Evolutionary conservation across 345 rosid species (phyloP).

Genomic region (Lumnitzera racemosa): DNA sequence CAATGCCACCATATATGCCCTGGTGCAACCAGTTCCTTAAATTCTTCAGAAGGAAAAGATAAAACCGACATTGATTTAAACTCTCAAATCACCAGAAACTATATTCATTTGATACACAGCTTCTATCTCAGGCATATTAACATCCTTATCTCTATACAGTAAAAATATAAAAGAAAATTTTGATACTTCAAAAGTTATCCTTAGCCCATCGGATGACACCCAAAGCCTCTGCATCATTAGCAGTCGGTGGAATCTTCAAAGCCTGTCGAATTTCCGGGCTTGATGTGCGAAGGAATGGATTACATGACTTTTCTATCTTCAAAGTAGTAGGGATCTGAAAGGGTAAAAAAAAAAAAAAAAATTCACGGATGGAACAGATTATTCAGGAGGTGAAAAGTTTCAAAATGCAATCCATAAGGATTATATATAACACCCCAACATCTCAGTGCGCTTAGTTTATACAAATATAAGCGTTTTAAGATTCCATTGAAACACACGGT

Average conservation of each 20-base stretch:
- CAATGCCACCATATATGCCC: too few relatives aligned
- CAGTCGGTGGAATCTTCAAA: constrained; percentile 49
- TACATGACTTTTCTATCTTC: constrained; percentile 78
- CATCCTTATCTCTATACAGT: constrained; percentile 39
- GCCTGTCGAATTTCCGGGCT: constrained; percentile 59
- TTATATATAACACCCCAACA: too few relatives aligned
- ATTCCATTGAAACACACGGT: too few relatives aligned
- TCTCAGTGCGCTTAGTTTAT: too few relatives aligned
- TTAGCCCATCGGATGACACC: constrained; percentile 64
- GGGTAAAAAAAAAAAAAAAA: neutral
- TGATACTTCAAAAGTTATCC: constrained; percentile 47
- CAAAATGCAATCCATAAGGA: too few relatives aligned
- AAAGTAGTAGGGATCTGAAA: constrained; percentile 70
- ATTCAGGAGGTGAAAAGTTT: too few relatives aligned
- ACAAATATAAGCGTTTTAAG: too few relatives aligned
- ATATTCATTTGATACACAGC: neutral
- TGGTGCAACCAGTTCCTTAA: too few relatives aligned
- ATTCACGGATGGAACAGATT: neutral
- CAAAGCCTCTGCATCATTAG: constrained; percentile 66
- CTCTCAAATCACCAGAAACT: constrained; percentile 18
- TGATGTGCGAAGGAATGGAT: constrained; percentile 80
- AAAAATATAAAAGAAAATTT: neutral
- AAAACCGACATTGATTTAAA: constrained; percentile 7
- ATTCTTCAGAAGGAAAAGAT: too few relatives aligned
- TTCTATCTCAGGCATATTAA: constrained; percentile 3